A percentile compares a stretch with the other conserved stretches of the same genome.
Evolutionary conservation across 2,329 filamentous ascomycete species (phyloP).

Genomic region (Botryotinia calthae): DNA sequence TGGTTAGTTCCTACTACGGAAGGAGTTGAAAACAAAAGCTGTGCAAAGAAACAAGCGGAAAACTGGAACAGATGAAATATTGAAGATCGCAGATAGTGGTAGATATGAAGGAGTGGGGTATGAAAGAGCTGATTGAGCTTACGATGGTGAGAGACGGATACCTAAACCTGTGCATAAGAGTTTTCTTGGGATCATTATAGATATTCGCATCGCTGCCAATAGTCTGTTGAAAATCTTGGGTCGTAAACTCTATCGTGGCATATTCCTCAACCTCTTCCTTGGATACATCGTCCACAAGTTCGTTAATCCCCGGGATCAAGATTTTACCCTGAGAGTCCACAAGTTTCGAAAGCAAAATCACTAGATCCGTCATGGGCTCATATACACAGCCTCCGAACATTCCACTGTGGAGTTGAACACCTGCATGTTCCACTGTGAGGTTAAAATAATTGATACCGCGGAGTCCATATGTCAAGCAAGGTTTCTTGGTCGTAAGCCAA

Average conservation of each 20-base stretch:
- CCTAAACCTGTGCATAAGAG: conserved; percentile 9
- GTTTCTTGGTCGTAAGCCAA: conserved; percentile 14
- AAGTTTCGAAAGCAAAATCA: conserved; percentile 6
- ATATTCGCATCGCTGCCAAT: conserved; percentile 8
- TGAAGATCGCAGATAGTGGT: background rate
- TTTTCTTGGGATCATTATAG: background rate
- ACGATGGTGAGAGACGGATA: conserved; percentile 4
- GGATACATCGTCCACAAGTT: background rate
- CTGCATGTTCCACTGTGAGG: background rate
- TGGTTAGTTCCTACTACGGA: background rate
- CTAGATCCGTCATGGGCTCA: conserved; percentile 14
- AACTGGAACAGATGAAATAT: background rate
- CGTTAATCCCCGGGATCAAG: conserved; percentile 5
- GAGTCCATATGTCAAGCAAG: conserved; percentile 10
- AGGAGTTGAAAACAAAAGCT: background rate
- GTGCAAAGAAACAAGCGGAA: background rate
- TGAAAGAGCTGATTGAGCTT: background rate
- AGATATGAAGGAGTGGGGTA: background rate
- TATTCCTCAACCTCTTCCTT: background rate
- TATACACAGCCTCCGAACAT: conserved; percentile 14
- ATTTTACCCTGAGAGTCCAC: conserved; percentile 8
- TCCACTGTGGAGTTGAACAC: background rate
- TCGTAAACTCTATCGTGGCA: conserved; percentile 4
- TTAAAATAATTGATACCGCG: conserved; percentile 16
- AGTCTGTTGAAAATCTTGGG: background rate